Evolutionary conservation across 441 rosid species (phyloP).

Genomic region (Eutrema salsugineum): DNA sequence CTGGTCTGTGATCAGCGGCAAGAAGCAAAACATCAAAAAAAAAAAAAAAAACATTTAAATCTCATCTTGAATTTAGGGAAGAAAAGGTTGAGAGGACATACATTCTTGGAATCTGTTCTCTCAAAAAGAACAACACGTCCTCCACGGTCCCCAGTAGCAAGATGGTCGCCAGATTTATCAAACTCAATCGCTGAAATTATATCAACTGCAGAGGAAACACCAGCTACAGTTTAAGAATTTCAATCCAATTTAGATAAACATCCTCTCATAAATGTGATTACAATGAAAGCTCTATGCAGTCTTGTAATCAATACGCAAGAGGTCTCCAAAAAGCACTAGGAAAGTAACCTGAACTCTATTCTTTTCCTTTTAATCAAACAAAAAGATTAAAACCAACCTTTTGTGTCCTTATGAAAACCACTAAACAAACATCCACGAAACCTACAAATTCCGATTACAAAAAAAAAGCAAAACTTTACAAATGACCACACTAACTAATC

Average conservation of each 20-base stretch:
- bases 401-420: neutral
- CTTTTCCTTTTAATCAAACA: too few relatives aligned
- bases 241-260: neutral
- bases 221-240: conserved; percentile 25
- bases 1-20: conserved; percentile 44
- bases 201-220: conserved; percentile 69
- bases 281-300: neutral
- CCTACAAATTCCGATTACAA: neutral
- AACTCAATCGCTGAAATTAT: conserved; percentile 95
- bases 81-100: conserved; percentile 26
- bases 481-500: neutral
- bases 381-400: neutral
- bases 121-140: conserved; percentile 96
- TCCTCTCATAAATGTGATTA: neutral
- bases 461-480: conserved; percentile 3
- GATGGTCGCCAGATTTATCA: conserved; percentile 91
- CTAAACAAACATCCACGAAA: neutral
- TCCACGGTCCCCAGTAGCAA: conserved; percentile 96
- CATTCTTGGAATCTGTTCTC: conserved; percentile 78
- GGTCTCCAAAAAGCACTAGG: too few relatives aligned
- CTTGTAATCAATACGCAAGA: neutral
- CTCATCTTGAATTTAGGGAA: neutral
- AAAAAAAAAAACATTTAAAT: neutral
- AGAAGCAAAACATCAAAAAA: conserved; percentile 6
- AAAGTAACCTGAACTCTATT: too few relatives aligned